Conservation (phyloP, 495 filamentous ascomycete genomes). For the Aspergillus affinis region DNA sequence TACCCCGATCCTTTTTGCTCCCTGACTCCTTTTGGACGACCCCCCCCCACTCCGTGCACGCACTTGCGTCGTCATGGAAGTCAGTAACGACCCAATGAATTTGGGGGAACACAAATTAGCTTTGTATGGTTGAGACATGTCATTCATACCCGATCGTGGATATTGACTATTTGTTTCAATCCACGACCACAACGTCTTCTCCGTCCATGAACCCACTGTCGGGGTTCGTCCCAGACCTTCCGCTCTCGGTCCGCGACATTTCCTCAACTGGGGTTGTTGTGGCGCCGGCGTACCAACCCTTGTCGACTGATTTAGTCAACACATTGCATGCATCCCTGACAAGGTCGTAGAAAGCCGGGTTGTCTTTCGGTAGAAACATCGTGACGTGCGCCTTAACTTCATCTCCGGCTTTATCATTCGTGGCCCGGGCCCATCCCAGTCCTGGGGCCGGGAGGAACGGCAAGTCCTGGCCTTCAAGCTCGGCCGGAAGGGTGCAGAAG, state of each 20-base stretch:
- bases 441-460: conserved; percentile 24
- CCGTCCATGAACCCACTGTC: conserved; percentile 35
- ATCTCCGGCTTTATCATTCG: conserved; percentile 76
- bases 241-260: conserved; percentile 17
- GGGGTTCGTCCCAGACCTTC: conserved; percentile 10
- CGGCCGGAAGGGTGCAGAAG: conserved; percentile 75
- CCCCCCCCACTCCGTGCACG: background rate
- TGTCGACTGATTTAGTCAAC: conserved; percentile 49
- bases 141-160: background rate
- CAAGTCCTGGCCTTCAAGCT: conserved; percentile 41
- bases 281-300: conserved; percentile 39
- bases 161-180: conserved; percentile 19
- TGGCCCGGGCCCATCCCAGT: conserved; percentile 60
- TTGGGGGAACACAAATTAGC: background rate
- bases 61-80: background rate
- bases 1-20: background rate
- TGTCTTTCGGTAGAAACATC: conserved; percentile 82
- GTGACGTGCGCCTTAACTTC: conserved; percentile 81
- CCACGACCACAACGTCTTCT: conserved; percentile 42
- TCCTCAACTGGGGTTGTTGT: conserved; percentile 24
- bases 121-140: background rate
- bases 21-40: background rate
- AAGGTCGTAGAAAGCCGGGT: conserved; percentile 74
- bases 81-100: background rate
- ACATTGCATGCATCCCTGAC: conserved; percentile 63